A percentile compares a stretch with the other conserved stretches of the same genome.
These are phyloP conservation scores for Heteromeles arbutifolia DNA, from an alignment of 306 rosid genomes.

Conservation along the genomic window DNA sequence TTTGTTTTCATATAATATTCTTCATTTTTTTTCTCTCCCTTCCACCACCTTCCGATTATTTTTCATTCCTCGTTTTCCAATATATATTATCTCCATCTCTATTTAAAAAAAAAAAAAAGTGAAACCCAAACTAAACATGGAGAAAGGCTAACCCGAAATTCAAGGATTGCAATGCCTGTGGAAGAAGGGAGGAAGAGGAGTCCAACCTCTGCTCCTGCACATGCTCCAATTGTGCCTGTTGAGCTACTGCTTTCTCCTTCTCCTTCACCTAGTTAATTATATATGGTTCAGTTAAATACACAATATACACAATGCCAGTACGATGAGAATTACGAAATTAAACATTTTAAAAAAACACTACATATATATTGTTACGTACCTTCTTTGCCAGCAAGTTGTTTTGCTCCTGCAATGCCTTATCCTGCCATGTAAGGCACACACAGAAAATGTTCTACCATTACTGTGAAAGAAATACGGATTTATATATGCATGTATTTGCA, in stretches of 20 bases:
- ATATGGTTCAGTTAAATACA: neutral
- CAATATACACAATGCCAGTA: neutral
- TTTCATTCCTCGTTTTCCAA: neutral
- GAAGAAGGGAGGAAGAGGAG: conserved; percentile 13
- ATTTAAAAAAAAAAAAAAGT: no score
- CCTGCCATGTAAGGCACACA: conserved; percentile 31
- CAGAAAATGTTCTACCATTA: neutral
- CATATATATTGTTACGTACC: conserved; percentile 25
- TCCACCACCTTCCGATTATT: neutral
- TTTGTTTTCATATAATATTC: neutral
- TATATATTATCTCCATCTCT: neutral
- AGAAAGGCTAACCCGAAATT: conserved; percentile 35
- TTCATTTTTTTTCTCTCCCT: neutral
- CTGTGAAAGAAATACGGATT: neutral
- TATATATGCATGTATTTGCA: neutral
- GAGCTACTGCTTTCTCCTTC: conserved; percentile 41
- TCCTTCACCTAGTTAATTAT: conserved; percentile 45
- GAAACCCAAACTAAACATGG: neutral
- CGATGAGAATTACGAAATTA: neutral
- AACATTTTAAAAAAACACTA: neutral
- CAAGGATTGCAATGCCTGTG: conserved; percentile 38
- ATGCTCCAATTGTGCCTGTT: conserved; percentile 19
- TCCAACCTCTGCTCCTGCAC: conserved; percentile 16
- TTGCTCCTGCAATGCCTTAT: conserved; percentile 64
- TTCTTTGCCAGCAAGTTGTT: conserved; percentile 55